Evolutionary conservation across 2,329 filamentous ascomycete species (phyloP).

Genomic region (Phoma sp.): DNA sequence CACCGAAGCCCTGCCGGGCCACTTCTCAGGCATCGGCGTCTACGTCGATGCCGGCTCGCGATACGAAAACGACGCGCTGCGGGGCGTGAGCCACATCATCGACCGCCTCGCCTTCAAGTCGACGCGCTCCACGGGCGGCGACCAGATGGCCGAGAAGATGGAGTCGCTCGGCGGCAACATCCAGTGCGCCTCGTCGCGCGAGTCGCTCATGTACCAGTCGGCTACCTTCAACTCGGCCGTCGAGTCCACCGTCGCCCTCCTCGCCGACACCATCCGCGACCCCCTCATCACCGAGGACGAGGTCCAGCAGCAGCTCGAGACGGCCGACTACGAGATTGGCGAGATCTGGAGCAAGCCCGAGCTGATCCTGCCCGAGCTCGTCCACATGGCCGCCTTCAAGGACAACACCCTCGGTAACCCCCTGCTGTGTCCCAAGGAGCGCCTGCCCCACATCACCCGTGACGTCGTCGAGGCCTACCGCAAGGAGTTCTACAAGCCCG

Average conservation of each 20-base stretch:
- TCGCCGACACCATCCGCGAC: slow-evolving; percentile 92
- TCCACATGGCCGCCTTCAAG: slow-evolving; percentile 94
- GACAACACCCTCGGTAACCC: slow-evolving; percentile 96
- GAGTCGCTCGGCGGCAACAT: slow-evolving; percentile 94
- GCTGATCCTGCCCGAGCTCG: slow-evolving; percentile 90
- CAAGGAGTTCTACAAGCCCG: slow-evolving; percentile 82
- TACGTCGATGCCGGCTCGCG: slow-evolving; percentile 95
- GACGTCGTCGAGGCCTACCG: slow-evolving; percentile 79
- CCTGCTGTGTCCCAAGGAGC: slow-evolving; percentile 85
- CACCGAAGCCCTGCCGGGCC: slow-evolving; percentile 90
- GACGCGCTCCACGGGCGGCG: slow-evolving; percentile 73
- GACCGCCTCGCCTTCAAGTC: slow-evolving; percentile 94
- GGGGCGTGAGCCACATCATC: slow-evolving; percentile 94
- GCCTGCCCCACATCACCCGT: slow-evolving; percentile 76
- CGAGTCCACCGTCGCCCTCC: slow-evolving; percentile 77
- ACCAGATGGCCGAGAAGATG: slow-evolving; percentile 85
- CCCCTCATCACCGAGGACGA: slow-evolving; percentile 86
- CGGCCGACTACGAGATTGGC: slow-evolving; percentile 91
- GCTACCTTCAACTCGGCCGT: slow-evolving; percentile 97
- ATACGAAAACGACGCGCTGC: slow-evolving; percentile 84
- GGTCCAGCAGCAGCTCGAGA: slow-evolving; percentile 84
- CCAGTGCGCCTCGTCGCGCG: slow-evolving; percentile 92
- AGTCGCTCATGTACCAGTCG: slow-evolving; percentile 98
- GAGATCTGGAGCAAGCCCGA: slow-evolving; percentile 99
- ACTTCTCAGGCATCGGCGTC: slow-evolving; percentile 92